phyloP scores from a whole-genome alignment of 2,329 filamentous ascomycete species.

The Fonsecaea erecta region DNA sequence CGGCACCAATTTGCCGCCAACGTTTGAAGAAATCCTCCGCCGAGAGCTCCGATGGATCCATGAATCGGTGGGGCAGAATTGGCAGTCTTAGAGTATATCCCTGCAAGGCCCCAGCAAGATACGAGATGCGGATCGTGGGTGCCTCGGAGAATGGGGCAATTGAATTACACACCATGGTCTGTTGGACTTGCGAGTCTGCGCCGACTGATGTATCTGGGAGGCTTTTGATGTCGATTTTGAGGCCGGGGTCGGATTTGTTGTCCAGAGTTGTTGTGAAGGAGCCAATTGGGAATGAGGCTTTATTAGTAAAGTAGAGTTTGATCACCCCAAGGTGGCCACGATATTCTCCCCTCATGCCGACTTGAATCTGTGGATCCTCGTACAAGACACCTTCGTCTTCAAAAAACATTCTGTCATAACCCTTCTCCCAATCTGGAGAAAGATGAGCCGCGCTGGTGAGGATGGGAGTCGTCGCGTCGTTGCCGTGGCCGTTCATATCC shows the following conservation, averaged over 20 bases:
- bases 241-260: constrained; percentile 65
- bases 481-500: constrained; percentile 67
- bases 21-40: constrained; percentile 98
- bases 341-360: constrained; percentile 92
- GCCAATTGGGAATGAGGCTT: constrained; percentile 79
- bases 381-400: constrained; percentile 85
- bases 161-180: constrained; percentile 93
- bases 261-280: constrained; percentile 96
- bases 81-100: constrained; percentile 90
- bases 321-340: constrained; percentile 93
- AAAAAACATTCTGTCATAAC: constrained; percentile 82
- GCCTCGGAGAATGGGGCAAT: constrained; percentile 79
- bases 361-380: constrained; percentile 90
- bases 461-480: constrained; percentile 71
- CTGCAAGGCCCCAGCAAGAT: constrained; percentile 90
- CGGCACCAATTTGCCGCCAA: constrained; percentile 96
- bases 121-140: constrained; percentile 91
- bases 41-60: constrained; percentile 85
- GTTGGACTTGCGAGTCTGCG: constrained; percentile 78
- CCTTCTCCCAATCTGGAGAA: constrained; percentile 91
- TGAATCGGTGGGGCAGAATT: constrained; percentile 89
- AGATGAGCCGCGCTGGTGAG: constrained; percentile 90
- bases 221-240: constrained; percentile 86
- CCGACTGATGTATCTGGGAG: constrained; percentile 81
- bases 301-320: constrained; percentile 96